phyloP scores from a whole-genome alignment of 192 early-diverging fungal genomes.

The Dimargaris verticillata region DNA sequence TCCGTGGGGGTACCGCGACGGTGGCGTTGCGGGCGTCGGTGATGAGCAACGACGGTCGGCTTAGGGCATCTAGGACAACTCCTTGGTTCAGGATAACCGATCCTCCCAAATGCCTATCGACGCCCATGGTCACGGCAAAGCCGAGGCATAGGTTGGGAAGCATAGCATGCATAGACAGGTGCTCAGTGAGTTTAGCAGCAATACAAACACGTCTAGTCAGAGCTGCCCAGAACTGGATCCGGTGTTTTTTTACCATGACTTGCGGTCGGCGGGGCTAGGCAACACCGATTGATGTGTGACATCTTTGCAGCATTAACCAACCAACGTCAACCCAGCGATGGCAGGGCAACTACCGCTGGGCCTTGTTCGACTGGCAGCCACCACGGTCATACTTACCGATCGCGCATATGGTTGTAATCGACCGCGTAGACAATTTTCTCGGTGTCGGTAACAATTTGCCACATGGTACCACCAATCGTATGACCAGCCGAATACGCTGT shows the following conservation, averaged over 20 bases:
- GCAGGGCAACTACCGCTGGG: not conserved
- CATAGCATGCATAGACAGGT: constrained; percentile 12
- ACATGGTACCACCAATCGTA: constrained; percentile 88
- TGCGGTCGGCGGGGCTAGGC: not conserved
- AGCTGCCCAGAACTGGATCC: not conserved
- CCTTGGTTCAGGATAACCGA: constrained; percentile 47
- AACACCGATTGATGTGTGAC: not conserved
- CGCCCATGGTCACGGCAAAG: not conserved
- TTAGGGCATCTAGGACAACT: constrained; percentile 43
- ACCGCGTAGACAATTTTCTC: constrained; percentile 91
- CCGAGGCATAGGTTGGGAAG: not conserved
- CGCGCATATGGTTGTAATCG: constrained; percentile 87
- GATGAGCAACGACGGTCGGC: constrained; percentile 76
- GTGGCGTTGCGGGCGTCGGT: constrained; percentile 74
- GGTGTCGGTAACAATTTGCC: constrained; percentile 89
- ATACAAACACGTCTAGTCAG: not conserved
- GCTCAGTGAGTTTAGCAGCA: not conserved
- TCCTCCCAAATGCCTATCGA: constrained; percentile 54
- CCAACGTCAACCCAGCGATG: not conserved
- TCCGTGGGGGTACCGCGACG: constrained; percentile 46
- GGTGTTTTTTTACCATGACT: no score
- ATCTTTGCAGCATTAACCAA: not conserved
- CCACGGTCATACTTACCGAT: constrained; percentile 39
- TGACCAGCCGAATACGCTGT: constrained; percentile 88
- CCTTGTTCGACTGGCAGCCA: constrained; percentile 17